Conservation (phyloP, 345 rosid species). For the Capsella bursapastoris region DNA sequence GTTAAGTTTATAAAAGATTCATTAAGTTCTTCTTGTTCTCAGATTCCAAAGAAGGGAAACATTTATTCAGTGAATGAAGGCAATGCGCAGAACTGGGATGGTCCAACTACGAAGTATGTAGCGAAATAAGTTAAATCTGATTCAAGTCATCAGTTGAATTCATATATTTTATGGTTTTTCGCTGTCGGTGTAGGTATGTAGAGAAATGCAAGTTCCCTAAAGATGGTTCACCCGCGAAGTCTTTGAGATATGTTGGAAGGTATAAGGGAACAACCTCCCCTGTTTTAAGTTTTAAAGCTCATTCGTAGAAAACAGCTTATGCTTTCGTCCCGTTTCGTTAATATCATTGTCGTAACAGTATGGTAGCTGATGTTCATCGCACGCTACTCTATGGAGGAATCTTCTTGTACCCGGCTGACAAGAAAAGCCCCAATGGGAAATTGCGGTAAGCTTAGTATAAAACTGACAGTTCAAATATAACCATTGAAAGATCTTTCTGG, state of each 20-base stretch:
- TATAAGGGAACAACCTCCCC: conserved; percentile 38
- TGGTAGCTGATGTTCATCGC: conserved; percentile 99
- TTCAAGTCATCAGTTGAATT: background rate
- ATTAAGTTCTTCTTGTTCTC: conserved; percentile 17
- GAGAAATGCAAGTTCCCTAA: conserved; percentile 94
- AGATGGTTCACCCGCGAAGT: conserved; percentile 87
- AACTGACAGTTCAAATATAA: conserved; percentile 7
- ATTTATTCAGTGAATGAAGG: conserved; percentile 99
- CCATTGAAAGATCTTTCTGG: background rate
- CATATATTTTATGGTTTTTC: background rate
- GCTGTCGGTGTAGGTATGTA: conserved; percentile 62
- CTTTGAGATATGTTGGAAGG: conserved; percentile 97
- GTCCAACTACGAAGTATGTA: conserved; percentile 84
- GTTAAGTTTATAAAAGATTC: conserved; percentile 10
- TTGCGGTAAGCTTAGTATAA: conserved; percentile 65
- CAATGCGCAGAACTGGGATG: conserved; percentile 97
- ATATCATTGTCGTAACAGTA: conserved; percentile 52
- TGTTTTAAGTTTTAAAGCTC: conserved; percentile 2
- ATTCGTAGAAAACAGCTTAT: background rate
- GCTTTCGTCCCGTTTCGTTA: background rate
- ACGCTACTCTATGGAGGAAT: conserved; percentile 94
- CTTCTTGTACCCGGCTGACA: conserved; percentile 96
- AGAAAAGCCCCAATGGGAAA: conserved; percentile 92
- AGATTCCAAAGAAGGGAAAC: conserved; percentile 95
- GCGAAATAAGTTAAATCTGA: background rate